Evolutionary conservation across 768 basidiomycete species (phyloP), one percentile per base, ranked within the genome.

Genomic region (Chalciporus pseudorubinellus): DNA sequence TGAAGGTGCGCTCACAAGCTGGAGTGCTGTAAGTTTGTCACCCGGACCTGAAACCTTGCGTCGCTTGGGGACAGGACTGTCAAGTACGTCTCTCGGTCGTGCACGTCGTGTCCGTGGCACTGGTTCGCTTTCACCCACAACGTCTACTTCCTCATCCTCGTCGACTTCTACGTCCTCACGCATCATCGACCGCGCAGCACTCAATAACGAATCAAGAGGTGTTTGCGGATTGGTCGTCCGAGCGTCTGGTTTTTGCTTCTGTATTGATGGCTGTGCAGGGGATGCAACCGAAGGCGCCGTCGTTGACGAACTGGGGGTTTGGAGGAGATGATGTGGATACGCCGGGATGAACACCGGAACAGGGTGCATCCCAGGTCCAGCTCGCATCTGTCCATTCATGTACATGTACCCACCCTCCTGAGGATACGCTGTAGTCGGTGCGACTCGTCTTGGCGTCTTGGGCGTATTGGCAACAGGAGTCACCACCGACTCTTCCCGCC

Each of bases 171-270:
- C 59, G 22, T 66, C 70, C 21, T 69, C 66, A n/a, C 65, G 70
- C 61, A 81, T 78, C 74, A 83, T 77, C 48, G 77, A 77, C 40
- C 80, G 73, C 26, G 84, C 84, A 4, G 84, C 84, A 53, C 74
- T 81, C 16, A 86, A 61, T 19, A 86, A 66, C 0, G 83, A 85
- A 51, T 83, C 82, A 36, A 86, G 64, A 2, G 82, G 78, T 1
- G 77, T 81, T 18, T 66, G 68, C 3, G 73, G 70, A 39, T 70
- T 71, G 33, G 56, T 66, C 26, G 44, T 40, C 21, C 45, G 55
- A 2, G 51, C 46, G 19, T 50, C 52, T 20, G 53, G 56, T 28
- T 61, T 59, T 38, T 33, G 12, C 46, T 63, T 63, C 16, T 60
- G 55, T 20, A 55, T 33, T 13, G 56, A 56, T 29, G 52, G 59